These are phyloP conservation scores for Cyberlindnera xishuangbannaensis DNA, from an alignment of 805 yeast species.

Conservation along the genomic window DNA sequence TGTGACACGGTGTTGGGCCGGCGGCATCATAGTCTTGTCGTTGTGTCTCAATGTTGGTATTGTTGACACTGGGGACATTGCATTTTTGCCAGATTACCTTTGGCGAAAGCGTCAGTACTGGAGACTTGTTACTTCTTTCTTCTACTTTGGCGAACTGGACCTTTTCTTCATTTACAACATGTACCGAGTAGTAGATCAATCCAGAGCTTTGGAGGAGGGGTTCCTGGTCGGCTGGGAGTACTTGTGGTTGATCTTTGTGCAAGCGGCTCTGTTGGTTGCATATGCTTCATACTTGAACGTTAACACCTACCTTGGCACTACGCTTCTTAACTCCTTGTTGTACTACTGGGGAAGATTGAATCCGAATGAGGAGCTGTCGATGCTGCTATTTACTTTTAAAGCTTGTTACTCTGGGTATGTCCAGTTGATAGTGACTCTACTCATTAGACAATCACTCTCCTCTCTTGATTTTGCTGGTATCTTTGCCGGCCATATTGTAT, in stretches of 20 bases:
- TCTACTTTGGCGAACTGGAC: conserved; percentile 16
- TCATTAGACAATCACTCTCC: conserved; percentile 1
- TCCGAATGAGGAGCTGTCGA: conserved; percentile 10
- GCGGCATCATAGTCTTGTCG: conserved; percentile 9
- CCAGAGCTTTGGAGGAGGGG: conserved; percentile 13
- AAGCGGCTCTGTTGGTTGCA: conserved; percentile 7
- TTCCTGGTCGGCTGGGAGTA: conserved; percentile 9
- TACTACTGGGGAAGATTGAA: conserved; percentile 19
- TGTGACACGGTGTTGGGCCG: conserved; percentile 19
- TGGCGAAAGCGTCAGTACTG: conserved; percentile 15
- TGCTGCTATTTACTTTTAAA: conserved; percentile 10
- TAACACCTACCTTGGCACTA: conserved; percentile 5
- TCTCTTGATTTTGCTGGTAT: conserved; percentile 7
- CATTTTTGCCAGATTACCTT: conserved; percentile 9
- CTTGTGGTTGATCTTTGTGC: conserved; percentile 17
- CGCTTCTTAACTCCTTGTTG: conserved; percentile 10
- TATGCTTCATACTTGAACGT: conserved; percentile 7
- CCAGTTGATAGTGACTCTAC: conserved; percentile 1
- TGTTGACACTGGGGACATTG: conserved; percentile 7
- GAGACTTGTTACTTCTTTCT: conserved; percentile 18
- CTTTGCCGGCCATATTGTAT: conserved; percentile 18
- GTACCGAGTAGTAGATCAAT: conserved; percentile 7
- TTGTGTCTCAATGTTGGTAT: conserved; percentile 10
- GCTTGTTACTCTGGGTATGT: conserved; percentile 15
- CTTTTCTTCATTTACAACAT: conserved; percentile 8